phyloP scores from a whole-genome alignment of 192 early-diverging fungal genomes.

The Rhizoclosmatium globosum region DNA sequence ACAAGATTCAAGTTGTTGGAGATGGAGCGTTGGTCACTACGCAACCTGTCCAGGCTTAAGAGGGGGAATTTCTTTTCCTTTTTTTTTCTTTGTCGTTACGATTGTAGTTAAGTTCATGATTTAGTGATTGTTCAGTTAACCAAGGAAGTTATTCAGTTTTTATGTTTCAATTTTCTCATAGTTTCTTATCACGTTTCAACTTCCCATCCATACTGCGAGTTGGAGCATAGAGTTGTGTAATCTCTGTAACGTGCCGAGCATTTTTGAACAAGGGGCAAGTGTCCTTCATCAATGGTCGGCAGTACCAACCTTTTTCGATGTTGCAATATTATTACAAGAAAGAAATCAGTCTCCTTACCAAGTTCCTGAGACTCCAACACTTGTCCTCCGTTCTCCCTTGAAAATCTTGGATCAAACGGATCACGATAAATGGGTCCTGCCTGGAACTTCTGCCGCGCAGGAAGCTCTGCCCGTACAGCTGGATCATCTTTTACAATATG shows the following conservation, averaged over 20 bases:
- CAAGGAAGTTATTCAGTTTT: too few species aligned
- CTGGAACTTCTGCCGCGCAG: not conserved
- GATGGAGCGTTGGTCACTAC: slow-evolving; percentile 60
- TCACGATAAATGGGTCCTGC: not conserved
- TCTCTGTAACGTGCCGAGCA: slow-evolving; percentile 18
- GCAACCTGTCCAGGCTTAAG: slow-evolving; percentile 45
- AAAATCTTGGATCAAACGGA: slow-evolving; percentile 12
- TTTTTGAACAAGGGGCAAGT: slow-evolving; percentile 20
- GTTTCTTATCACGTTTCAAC: not conserved
- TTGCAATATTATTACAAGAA: not conserved
- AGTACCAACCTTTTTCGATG: slow-evolving; percentile 20
- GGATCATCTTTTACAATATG: slow-evolving; percentile 4
- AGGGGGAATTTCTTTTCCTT: not conserved
- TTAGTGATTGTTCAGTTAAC: too few species aligned
- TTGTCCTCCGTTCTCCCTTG: slow-evolving; percentile 2
- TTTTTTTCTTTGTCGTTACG: not conserved
- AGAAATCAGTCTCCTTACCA: not conserved
- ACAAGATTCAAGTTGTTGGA: slow-evolving; percentile 61
- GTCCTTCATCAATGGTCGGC: slow-evolving; percentile 12
- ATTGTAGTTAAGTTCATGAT: too few species aligned
- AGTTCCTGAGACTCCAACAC: slow-evolving; percentile 17
- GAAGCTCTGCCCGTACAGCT: not conserved
- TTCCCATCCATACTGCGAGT: not conserved
- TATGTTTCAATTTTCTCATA: not conserved
- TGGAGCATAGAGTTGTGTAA: slow-evolving; percentile 22